Percentiles rank a stretch among this genome's conserved stretches.
phyloP scores from a whole-genome alignment of 176 grass and related monocot species.

The Rhipidocladum racemiflorum region DNA sequence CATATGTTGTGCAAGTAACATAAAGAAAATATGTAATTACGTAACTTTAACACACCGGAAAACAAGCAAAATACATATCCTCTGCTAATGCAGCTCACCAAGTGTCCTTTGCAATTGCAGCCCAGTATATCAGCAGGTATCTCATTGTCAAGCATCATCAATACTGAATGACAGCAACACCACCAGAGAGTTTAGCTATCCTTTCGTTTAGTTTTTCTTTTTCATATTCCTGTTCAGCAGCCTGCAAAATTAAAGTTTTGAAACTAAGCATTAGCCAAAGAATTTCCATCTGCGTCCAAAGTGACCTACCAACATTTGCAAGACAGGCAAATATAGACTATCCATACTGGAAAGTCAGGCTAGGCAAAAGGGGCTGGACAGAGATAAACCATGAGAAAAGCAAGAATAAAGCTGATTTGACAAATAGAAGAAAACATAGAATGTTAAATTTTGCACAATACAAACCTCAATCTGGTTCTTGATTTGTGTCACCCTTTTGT shows the following conservation, averaged over 20 bases:
- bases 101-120: not conserved
- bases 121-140: not conserved
- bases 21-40: no score
- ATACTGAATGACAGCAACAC: conserved; percentile 65
- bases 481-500: no score
- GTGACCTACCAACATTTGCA: not conserved
- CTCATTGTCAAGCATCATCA: not conserved
- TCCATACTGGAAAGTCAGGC: not conserved
- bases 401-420: not conserved
- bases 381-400: no score
- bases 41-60: no score
- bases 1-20: no score
- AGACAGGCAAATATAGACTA: not conserved
- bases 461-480: conserved; percentile 57
- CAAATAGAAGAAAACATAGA: not conserved
- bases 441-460: not conserved
- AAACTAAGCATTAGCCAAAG: not conserved
- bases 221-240: no score
- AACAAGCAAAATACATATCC: no score
- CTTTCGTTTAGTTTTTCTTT: conserved; percentile 67
- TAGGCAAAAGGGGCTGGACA: no score
- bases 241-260: conserved; percentile 6
- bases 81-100: not conserved
- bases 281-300: not conserved
- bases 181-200: conserved; percentile 71